Conservation (phyloP, 2,329 filamentous ascomycete genomes). For the Zasmidium angulare region DNA sequence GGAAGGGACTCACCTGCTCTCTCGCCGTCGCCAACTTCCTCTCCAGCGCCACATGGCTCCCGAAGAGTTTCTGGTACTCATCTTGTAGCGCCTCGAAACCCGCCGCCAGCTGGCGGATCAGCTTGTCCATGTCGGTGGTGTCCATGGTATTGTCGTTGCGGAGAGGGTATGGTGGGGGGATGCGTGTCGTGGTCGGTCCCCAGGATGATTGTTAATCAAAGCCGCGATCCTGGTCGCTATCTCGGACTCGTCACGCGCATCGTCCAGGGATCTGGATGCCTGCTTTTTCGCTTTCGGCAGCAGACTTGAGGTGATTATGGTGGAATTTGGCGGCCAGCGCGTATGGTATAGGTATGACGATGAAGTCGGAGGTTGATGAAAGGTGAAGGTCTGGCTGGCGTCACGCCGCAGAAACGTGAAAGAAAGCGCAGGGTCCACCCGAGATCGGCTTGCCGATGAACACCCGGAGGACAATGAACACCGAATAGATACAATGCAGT, state of each 20-base stretch:
- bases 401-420: not conserved
- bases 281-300: not conserved
- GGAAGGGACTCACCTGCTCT: constrained; percentile 49
- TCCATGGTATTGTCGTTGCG: constrained; percentile 10
- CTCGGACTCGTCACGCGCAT: not conserved
- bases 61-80: constrained; percentile 48
- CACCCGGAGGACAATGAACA: too few species aligned
- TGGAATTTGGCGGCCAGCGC: not conserved
- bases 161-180: not conserved
- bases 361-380: not conserved
- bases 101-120: constrained; percentile 43
- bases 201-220: not conserved
- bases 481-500: too few species aligned
- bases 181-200: not conserved
- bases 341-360: not conserved
- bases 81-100: constrained; percentile 49
- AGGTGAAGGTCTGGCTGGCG: not conserved
- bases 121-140: constrained; percentile 15
- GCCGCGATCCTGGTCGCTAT: not conserved
- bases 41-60: constrained; percentile 47
- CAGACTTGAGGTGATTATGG: not conserved
- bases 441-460: not conserved
- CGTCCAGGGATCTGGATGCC: not conserved
- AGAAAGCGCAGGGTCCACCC: not conserved
- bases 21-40: constrained; percentile 49